These are phyloP conservation scores for Candida sonorensis DNA, from an alignment of 805 yeast species.

Conservation along the genomic window DNA sequence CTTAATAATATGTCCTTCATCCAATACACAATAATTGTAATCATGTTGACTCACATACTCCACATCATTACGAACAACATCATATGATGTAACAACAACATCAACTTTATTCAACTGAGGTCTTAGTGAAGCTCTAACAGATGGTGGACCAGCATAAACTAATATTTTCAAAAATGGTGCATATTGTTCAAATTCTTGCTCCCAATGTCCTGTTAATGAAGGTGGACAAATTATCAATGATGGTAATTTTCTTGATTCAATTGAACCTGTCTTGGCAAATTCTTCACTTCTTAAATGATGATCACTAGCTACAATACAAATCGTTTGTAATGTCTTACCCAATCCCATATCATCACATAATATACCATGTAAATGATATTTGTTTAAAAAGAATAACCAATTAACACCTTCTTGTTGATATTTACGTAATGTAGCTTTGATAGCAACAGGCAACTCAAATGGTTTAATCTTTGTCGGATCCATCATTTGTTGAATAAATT, in stretches of 20 bases:
- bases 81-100: conserved; percentile 90
- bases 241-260: conserved; percentile 70
- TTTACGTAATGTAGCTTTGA: conserved; percentile 86
- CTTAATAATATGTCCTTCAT: conserved; percentile 97
- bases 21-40: conserved; percentile 91
- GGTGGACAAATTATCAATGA: conserved; percentile 93
- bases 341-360: conserved; percentile 99
- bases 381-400: conserved; percentile 94
- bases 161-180: conserved; percentile 79
- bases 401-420: conserved; percentile 98
- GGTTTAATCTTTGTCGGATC: conserved; percentile 87
- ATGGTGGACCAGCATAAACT: conserved; percentile 93
- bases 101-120: conserved; percentile 53
- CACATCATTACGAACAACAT: conserved; percentile 90
- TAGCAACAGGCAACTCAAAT: conserved; percentile 82
- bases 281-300: conserved; percentile 79
- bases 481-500: conserved; percentile 95
- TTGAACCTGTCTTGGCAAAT: conserved; percentile 49
- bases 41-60: conserved; percentile 51
- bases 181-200: conserved; percentile 83
- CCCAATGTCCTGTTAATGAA: conserved; percentile 98
- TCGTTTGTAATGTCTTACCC: conserved; percentile 95
- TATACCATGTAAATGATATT: conserved; percentile 93
- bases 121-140: conserved; percentile 53
- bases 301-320: conserved; percentile 94